Percentiles rank a stretch among this genome's conserved stretches.
phyloP scores from a whole-genome alignment of 148 eudicot species.

The Chenopodium berlandieri region DNA sequence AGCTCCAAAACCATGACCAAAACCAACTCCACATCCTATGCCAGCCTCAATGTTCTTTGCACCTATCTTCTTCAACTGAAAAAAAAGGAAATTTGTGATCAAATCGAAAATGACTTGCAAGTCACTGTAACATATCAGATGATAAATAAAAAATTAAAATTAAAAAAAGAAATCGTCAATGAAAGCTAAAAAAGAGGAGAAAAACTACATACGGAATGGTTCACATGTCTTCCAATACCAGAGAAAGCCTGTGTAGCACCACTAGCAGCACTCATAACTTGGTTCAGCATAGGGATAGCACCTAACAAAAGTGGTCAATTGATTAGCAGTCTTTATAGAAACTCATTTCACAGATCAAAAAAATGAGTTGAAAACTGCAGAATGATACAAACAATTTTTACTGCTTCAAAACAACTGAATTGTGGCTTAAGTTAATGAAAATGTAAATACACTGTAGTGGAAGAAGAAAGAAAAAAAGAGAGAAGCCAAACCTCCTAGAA shows the following conservation, averaged over 20 bases:
- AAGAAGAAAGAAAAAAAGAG: not conserved
- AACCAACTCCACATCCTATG: conserved; percentile 95
- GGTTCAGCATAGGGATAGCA: conserved; percentile 76
- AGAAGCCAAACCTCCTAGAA: not conserved
- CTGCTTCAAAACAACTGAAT: not conserved
- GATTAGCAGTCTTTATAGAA: not conserved
- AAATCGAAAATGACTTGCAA: not conserved
- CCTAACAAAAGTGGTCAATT: conserved; percentile 40
- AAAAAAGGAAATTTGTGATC: not conserved
- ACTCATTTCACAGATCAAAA: conserved; percentile 7
- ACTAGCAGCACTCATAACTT: conserved; percentile 90
- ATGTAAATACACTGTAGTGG: not conserved
- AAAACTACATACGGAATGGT: conserved; percentile 59
- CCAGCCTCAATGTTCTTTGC: conserved; percentile 86
- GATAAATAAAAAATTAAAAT: not conserved
- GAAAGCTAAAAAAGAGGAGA: conserved; percentile 9
- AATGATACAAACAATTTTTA: not conserved
- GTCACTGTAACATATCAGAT: not conserved
- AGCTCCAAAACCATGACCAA: conserved; percentile 96
- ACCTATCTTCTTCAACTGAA: conserved; percentile 77
- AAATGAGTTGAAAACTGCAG: conserved; percentile 2
- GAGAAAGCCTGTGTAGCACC: conserved; percentile 95
- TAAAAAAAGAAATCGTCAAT: not conserved
- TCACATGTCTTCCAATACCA: conserved; percentile 71
- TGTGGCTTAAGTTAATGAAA: not conserved